phyloP scores from a whole-genome alignment of 2,329 filamentous ascomycete species.

The Chrysoporthe cubensis region DNA sequence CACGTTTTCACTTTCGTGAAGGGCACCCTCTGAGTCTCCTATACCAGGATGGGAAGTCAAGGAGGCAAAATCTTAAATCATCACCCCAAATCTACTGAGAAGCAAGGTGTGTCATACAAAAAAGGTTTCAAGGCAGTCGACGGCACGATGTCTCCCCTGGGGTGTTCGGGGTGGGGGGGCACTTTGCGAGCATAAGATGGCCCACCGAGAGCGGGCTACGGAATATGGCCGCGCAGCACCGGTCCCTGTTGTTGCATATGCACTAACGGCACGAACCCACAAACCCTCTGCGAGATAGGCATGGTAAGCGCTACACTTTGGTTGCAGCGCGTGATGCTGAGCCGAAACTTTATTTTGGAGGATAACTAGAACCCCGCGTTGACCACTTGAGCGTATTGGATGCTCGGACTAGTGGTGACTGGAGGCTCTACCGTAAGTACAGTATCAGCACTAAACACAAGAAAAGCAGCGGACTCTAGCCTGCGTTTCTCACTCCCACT shows the following conservation, averaged over 20 bases:
- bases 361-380: neutral
- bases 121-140: neutral
- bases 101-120: neutral
- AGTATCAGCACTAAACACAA: no score
- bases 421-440: no score
- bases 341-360: neutral
- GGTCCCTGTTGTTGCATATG: slow-evolving; percentile 26
- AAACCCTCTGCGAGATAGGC: neutral
- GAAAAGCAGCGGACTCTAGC: no score
- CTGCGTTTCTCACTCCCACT: no score
- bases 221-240: neutral
- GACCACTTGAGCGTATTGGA: neutral
- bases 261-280: slow-evolving; percentile 32
- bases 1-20: neutral
- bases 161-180: slow-evolving; percentile 22
- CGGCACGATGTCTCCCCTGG: neutral
- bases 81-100: neutral
- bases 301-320: neutral
- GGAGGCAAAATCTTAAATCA: neutral
- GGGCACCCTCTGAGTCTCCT: no score
- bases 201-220: slow-evolving; percentile 27
- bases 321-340: neutral
- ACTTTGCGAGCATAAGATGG: slow-evolving; percentile 1
- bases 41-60: neutral
- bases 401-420: neutral